phyloP scores from a whole-genome alignment of 495 filamentous ascomycete species.

The Glonium stellatum region DNA sequence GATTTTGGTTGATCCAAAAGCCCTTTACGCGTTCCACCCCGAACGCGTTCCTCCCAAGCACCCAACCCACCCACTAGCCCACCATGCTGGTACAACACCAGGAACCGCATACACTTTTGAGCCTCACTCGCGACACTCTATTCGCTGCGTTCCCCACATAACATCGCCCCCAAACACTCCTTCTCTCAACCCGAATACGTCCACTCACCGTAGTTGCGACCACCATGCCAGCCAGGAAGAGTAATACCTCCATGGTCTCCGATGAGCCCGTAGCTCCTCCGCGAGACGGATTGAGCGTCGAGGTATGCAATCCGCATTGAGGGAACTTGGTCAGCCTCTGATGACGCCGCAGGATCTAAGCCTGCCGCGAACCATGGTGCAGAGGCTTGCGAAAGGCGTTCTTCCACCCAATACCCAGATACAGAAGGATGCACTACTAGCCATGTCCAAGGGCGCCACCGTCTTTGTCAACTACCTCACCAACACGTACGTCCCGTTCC shows the following conservation, averaged over 20 bases:
- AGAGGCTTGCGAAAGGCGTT: constrained; percentile 89
- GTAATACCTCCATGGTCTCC: constrained; percentile 31
- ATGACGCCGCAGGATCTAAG: constrained; percentile 64
- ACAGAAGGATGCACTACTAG: constrained; percentile 84
- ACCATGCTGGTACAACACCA: not conserved
- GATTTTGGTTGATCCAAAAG: not conserved
- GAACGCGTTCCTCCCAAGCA: no score
- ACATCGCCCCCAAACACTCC: constrained; percentile 1
- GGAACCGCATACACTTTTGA: not conserved
- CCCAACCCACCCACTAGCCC: not conserved
- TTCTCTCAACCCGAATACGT: not conserved
- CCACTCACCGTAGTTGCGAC: not conserved
- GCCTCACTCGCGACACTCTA: not conserved
- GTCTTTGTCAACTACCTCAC: constrained; percentile 91
- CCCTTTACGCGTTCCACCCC: constrained; percentile 4
- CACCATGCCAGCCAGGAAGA: constrained; percentile 37
- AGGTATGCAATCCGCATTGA: constrained; percentile 22
- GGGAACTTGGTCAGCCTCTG: not conserved
- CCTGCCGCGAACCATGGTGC: constrained; percentile 89
- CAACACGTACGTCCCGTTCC: constrained; percentile 57
- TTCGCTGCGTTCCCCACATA: constrained; percentile 2
- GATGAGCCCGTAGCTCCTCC: constrained; percentile 18
- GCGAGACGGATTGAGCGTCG: constrained; percentile 34
- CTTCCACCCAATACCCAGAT: constrained; percentile 93
- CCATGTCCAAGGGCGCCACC: constrained; percentile 86